These are phyloP conservation scores for Solanum boliviense DNA, from an alignment of 257 asterid species.

Conservation along the genomic window DNA sequence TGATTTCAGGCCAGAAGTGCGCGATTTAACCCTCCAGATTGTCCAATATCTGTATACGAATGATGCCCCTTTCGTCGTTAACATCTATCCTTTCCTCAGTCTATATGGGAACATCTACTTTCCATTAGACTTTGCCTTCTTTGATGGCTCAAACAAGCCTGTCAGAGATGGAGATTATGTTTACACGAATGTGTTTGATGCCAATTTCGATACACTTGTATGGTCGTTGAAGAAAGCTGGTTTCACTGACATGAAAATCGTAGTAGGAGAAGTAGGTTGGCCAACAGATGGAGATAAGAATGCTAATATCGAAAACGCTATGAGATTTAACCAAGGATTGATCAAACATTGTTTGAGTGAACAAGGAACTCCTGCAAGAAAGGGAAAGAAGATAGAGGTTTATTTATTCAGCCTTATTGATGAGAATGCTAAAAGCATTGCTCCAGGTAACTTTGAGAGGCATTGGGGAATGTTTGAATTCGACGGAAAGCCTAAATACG, in stretches of 20 bases:
- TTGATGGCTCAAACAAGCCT: conserved; percentile 17
- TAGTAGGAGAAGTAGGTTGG: conserved; percentile 20
- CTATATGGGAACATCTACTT: conserved; percentile 18
- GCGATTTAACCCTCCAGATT: conserved; percentile 12
- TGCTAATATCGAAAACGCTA: conserved; percentile 10
- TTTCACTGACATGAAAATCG: conserved; percentile 9
- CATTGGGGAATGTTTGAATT: conserved; percentile 22
- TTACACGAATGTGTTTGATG: conserved; percentile 18
- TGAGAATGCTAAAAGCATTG: conserved; percentile 16
- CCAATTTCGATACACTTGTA: conserved; percentile 6
- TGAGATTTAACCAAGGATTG: conserved; percentile 21
- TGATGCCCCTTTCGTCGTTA: conserved; percentile 2
- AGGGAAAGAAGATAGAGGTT: conserved; percentile 10
- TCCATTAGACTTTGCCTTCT: conserved; percentile 14
- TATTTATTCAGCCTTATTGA: conserved; percentile 22
- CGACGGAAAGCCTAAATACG: conserved; percentile 16
- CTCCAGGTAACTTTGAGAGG: conserved; percentile 7
- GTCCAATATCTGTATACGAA: conserved; percentile 8
- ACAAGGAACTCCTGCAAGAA: conserved; percentile 18
- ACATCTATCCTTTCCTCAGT: neutral
- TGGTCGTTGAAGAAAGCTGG: conserved; percentile 25
- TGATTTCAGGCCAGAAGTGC: conserved; percentile 11
- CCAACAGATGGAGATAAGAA: conserved; percentile 6
- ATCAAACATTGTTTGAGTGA: conserved; percentile 8
- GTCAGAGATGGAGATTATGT: conserved; percentile 11